Evolutionary conservation across 2,329 filamentous ascomycete species (phyloP).

Genomic region (Anisogramma anomala): DNA sequence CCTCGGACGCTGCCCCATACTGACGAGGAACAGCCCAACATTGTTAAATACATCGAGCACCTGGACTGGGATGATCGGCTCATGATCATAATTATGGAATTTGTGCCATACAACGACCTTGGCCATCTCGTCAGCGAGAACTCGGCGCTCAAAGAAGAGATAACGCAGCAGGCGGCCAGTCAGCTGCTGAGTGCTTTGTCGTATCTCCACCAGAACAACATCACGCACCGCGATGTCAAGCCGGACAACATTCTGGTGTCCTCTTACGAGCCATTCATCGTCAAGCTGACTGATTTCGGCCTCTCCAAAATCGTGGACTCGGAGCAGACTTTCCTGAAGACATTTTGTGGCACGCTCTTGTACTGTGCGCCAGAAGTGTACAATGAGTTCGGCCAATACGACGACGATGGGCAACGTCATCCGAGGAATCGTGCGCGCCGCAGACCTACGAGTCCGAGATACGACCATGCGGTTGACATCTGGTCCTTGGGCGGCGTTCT

Average conservation of each 20-base stretch:
- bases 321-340: constrained; percentile 84
- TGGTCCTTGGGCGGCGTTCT: constrained; percentile 93
- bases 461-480: constrained; percentile 85
- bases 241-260: constrained; percentile 92
- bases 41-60: constrained; percentile 85
- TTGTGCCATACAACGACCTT: constrained; percentile 69
- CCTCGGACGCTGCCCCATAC: constrained; percentile 1
- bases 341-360: constrained; percentile 88
- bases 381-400: constrained; percentile 56
- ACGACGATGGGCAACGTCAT: constrained; percentile 55
- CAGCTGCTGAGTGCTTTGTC: constrained; percentile 73
- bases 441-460: constrained; percentile 46
- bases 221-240: constrained; percentile 97
- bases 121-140: constrained; percentile 56
- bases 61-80: constrained; percentile 70
- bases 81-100: constrained; percentile 98
- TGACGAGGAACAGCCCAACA: constrained; percentile 53
- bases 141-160: constrained; percentile 52
- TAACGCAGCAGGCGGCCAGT: constrained; percentile 58
- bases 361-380: constrained; percentile 98
- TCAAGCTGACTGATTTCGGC: constrained; percentile 95
- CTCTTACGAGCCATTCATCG: constrained; percentile 57
- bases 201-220: constrained; percentile 77
- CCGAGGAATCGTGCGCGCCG: constrained; percentile 54
- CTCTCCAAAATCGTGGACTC: constrained; percentile 89